Conservation (phyloP, 371 early-diverging fungal species). For the Apophysomyces variabilis region DNA sequence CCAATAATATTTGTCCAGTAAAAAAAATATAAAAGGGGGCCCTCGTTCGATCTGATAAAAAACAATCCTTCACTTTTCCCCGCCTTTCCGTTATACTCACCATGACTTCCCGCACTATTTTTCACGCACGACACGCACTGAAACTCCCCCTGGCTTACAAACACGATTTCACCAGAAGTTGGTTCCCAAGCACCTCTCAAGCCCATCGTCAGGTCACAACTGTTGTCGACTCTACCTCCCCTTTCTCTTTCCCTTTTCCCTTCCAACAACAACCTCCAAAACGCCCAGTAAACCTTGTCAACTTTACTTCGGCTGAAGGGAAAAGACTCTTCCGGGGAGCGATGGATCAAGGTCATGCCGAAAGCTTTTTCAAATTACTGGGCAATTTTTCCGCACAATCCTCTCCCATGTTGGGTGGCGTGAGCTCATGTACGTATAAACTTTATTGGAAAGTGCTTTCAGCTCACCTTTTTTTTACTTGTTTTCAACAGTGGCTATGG, state of each 20-base stretch:
- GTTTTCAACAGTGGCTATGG: conserved; percentile 77
- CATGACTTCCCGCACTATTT: conserved; percentile 2
- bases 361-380: conserved; percentile 84
- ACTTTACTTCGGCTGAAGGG: conserved; percentile 76
- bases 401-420: conserved; percentile 64
- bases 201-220: neutral
- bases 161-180: neutral
- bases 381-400: conserved; percentile 89
- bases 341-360: conserved; percentile 76
- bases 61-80: neutral
- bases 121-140: neutral
- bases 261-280: neutral
- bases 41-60: conserved; percentile 4
- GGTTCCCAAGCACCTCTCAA: conserved; percentile 1
- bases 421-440: conserved; percentile 57
- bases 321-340: conserved; percentile 79
- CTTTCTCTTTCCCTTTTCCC: neutral
- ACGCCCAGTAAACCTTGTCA: conserved; percentile 45
- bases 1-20: neutral
- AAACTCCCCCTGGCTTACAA: conserved; percentile 1
- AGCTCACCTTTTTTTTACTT: neutral
- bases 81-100: neutral
- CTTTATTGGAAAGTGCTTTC: conserved; percentile 59
- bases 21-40: conserved; percentile 5
- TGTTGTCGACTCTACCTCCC: neutral